Evolutionary conservation across 371 early-diverging fungal genomes (phyloP), one percentile per base, ranked within the genome.

Genomic region (Actinomortierella ambigua): DNA sequence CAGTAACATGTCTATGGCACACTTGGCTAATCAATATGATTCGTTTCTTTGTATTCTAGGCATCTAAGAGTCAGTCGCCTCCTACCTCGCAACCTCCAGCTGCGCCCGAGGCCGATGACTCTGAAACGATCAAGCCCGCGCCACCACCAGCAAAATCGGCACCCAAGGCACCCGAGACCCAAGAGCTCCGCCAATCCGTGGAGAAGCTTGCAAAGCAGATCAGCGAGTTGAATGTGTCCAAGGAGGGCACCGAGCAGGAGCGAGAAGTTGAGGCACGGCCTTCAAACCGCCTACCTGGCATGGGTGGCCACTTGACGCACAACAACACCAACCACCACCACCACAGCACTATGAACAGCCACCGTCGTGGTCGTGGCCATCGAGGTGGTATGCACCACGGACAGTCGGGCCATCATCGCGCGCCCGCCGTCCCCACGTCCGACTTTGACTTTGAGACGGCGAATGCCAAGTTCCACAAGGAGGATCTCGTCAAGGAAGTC

Each of bases 401-500:
- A 18, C 49, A 59, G 23, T 44, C 54, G 57, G 61, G 63, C 58
- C 65, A 70, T 28, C 48, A 64, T 42, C 75, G 77, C 50, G 78
- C 77, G n/a, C 75, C 68, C 17, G 77, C 81, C 43, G 84, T 96
- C 42, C 96, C 97, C 24, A 81, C 88, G 49, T 87, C 90, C 3
- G 98, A 97, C 63, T 98, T 95, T 76, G 96, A 98, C 71, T 97
- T 98, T 80, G 95, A 95, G 75, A 83, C 89, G 2, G 83, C 94
- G 23, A 97, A 96, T 69, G 95, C 96, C 29, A 95, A 96, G 77
- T 94, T 96, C 75, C 85, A 95, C 77, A 94, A 95, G 77, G 83
- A 86, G 15, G 90, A 93, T 27, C 69, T 93, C 43, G 78, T 84
- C 29, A 84, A 90, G 68, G 90, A 90, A 67, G 83, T 89, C 40